Conservation (phyloP, 371 early-diverging fungal species). For the Chytridium lagenaria region DNA sequence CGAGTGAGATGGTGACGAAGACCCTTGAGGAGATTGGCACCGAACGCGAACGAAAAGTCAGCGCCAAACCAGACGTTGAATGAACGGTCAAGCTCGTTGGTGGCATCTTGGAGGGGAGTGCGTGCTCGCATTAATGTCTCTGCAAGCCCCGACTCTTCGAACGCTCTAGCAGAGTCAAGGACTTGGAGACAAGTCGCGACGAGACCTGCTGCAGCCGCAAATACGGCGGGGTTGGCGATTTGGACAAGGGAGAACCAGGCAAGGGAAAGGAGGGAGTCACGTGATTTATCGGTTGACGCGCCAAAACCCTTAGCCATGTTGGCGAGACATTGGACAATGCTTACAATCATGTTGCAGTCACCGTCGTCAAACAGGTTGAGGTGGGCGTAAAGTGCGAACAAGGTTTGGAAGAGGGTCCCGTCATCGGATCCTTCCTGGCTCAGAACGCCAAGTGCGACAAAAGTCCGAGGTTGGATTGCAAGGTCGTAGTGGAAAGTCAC, state of each 20-base stretch:
- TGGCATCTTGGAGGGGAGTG: slow-evolving; percentile 62
- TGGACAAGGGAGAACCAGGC: slow-evolving; percentile 92
- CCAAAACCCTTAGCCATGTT: slow-evolving; percentile 84
- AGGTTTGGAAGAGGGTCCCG: slow-evolving; percentile 78
- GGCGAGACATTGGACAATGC: slow-evolving; percentile 87
- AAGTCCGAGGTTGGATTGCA: slow-evolving; percentile 91
- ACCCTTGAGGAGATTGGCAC: slow-evolving; percentile 83
- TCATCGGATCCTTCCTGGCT: slow-evolving; percentile 82
- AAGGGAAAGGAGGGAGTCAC: slow-evolving; percentile 67
- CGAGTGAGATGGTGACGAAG: slow-evolving; percentile 76
- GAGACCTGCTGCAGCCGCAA: slow-evolving; percentile 73
- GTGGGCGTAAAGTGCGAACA: slow-evolving; percentile 85
- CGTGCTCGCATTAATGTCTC: slow-evolving; percentile 76
- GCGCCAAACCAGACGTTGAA: slow-evolving; percentile 80
- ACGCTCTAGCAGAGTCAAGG: slow-evolving; percentile 75
- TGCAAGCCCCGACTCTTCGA: slow-evolving; percentile 70
- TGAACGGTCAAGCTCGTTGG: slow-evolving; percentile 70
- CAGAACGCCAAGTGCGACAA: slow-evolving; percentile 87
- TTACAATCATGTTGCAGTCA: slow-evolving; percentile 72
- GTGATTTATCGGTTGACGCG: slow-evolving; percentile 68
- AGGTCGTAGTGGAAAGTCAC: slow-evolving; percentile 94
- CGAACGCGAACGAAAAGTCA: slow-evolving; percentile 88
- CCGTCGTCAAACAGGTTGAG: slow-evolving; percentile 81
- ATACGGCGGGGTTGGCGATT: slow-evolving; percentile 80
- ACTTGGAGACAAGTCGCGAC: slow-evolving; percentile 74